phyloP scores from a whole-genome alignment of 1,284 basidiomycete species.

The Tilletia setariae region DNA sequence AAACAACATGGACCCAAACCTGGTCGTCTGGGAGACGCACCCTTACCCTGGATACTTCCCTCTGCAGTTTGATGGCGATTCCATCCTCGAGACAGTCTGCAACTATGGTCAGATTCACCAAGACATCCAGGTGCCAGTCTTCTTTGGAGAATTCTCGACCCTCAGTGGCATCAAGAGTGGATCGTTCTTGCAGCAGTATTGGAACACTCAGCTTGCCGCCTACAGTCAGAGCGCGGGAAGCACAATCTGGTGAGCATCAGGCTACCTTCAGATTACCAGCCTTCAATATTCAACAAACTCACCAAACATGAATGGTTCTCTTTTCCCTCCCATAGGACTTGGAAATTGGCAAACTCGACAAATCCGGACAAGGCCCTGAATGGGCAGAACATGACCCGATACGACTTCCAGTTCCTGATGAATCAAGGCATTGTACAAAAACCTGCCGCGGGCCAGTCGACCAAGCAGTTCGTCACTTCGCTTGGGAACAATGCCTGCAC shows the following conservation, averaged over 20 bases:
- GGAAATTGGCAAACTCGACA: slow-evolving; percentile 27
- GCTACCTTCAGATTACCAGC: neutral
- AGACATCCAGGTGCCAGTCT: slow-evolving; percentile 31
- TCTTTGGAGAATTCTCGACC: slow-evolving; percentile 44
- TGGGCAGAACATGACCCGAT: slow-evolving; percentile 28
- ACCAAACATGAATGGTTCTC: neutral
- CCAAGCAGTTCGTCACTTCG: neutral
- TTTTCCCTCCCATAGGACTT: neutral
- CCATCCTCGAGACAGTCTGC: slow-evolving; percentile 15
- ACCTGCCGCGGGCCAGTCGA: slow-evolving; percentile 18
- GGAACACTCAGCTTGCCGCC: slow-evolving; percentile 40
- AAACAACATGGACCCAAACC: slow-evolving; percentile 31
- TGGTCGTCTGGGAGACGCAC: slow-evolving; percentile 47
- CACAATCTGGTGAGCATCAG: slow-evolving; percentile 44
- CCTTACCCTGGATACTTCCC: slow-evolving; percentile 32
- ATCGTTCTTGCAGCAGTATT: slow-evolving; percentile 27
- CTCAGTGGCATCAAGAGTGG: slow-evolving; percentile 31
- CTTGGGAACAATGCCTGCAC: slow-evolving; percentile 1
- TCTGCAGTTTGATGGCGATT: neutral
- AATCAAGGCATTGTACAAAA: slow-evolving; percentile 26
- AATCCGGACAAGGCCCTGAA: slow-evolving; percentile 27
- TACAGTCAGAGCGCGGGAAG: slow-evolving; percentile 48
- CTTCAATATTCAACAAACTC: neutral
- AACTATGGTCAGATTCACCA: slow-evolving; percentile 21
- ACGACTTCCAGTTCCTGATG: slow-evolving; percentile 36